phyloP scores from a whole-genome alignment of 1,284 basidiomycete genomes.

The Fomitopsis schrenkii region DNA sequence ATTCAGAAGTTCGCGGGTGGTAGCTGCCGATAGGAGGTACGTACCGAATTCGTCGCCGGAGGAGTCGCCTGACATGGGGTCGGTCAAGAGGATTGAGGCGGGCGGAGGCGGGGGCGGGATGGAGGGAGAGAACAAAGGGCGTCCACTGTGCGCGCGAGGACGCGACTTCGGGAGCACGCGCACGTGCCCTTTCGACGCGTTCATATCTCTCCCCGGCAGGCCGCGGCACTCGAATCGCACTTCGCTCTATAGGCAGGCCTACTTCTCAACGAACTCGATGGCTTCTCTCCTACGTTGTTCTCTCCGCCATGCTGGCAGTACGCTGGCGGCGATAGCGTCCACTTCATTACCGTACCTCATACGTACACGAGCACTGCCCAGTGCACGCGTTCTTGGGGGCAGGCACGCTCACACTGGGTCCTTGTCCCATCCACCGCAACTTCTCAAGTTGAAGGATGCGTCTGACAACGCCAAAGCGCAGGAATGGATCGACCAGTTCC shows the following conservation, averaged over 20 bases:
- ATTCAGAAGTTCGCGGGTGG: conserved; percentile 17
- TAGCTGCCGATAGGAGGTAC: conserved; percentile 2
- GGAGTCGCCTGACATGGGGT: conserved; percentile 15
- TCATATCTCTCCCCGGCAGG: too few species aligned
- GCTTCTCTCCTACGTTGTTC: background rate
- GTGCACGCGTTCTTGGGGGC: background rate
- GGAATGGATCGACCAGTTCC: conserved; percentile 50
- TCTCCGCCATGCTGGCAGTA: too few species aligned
- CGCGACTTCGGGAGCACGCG: background rate
- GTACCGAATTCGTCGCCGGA: conserved; percentile 21
- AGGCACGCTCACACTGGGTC: background rate
- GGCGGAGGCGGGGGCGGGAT: background rate
- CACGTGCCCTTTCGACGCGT: background rate
- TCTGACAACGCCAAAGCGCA: conserved; percentile 42
- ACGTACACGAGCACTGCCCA: background rate
- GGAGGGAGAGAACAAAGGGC: background rate
- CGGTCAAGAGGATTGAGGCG: background rate
- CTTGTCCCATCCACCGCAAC: background rate
- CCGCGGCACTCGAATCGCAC: too few species aligned
- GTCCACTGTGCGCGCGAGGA: background rate
- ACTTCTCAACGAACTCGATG: background rate
- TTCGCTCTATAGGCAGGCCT: too few species aligned
- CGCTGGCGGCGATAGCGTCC: background rate
- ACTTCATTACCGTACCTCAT: background rate
- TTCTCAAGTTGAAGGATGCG: conserved; percentile 26